Percentiles rank a stretch among this genome's conserved stretches.
These are phyloP conservation scores for Chlorophyllum brunneum DNA, from an alignment of 768 basidiomycete species.

Conservation along the genomic window DNA sequence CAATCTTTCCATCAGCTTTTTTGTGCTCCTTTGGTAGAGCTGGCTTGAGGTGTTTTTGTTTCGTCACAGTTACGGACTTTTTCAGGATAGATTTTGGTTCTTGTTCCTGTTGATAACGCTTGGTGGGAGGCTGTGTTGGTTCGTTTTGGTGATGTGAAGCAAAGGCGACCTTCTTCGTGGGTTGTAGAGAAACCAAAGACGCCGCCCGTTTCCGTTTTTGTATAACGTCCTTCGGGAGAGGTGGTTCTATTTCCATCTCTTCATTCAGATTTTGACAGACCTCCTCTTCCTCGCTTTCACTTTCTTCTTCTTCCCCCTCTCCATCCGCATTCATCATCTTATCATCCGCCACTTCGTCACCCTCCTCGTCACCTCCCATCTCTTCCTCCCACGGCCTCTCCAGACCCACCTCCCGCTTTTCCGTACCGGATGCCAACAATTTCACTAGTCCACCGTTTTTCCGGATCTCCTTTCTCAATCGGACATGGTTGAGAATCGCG, in stretches of 20 bases:
- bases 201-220: slow-evolving; percentile 44
- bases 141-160: slow-evolving; percentile 20
- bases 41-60: slow-evolving; percentile 11
- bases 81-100: slow-evolving; percentile 14
- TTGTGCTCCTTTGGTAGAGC: slow-evolving; percentile 14
- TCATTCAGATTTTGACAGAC: slow-evolving; percentile 38
- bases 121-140: slow-evolving; percentile 3
- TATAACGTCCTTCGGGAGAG: slow-evolving; percentile 27
- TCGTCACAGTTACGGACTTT: neutral
- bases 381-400: slow-evolving; percentile 42
- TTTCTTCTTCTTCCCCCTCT: slow-evolving; percentile 30
- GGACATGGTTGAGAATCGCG: slow-evolving; percentile 41
- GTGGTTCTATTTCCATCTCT: slow-evolving; percentile 30
- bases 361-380: slow-evolving; percentile 24
- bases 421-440: slow-evolving; percentile 31
- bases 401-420: slow-evolving; percentile 34
- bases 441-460: slow-evolving; percentile 58
- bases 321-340: slow-evolving; percentile 26
- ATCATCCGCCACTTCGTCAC: slow-evolving; percentile 30
- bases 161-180: slow-evolving; percentile 55
- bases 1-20: slow-evolving; percentile 24
- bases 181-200: slow-evolving; percentile 21
- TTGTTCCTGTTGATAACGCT: slow-evolving; percentile 17
- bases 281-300: slow-evolving; percentile 32
- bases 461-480: slow-evolving; percentile 65